Evolutionary conservation across 495 filamentous ascomycete genomes (phyloP), one percentile per base, ranked within the genome.

Genomic region (Astrothelium subdiscretum): DNA sequence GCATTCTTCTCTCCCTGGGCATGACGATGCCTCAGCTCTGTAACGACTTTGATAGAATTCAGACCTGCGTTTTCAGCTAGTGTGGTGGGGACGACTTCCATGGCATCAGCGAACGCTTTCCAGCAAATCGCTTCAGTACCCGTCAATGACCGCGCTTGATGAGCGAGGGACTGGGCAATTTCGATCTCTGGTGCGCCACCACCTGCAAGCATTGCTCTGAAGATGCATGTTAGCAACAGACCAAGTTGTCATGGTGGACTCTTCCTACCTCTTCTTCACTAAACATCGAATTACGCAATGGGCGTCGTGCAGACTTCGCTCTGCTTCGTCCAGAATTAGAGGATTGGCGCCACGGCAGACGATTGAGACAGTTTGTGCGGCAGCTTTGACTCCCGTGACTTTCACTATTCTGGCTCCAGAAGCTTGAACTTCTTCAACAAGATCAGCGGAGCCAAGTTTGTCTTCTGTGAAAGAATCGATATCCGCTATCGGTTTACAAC

Each of bases 381-480:
- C 77, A 15, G 85, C 76, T 75, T 87, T 90, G 52, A 95, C 91
- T 67, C 95, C 95, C 15, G 87, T 92, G 62, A 98, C 82, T 80
- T 96, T 97, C 66, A 97, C 91, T 71, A 92, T 91, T 57, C 91
- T 87, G 57, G 90, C 87, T 59, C 94, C 94, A 22, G 85, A 88
- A 42, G 84, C 81, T 73, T 96, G 89, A 24, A 88, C 83, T 74
- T 98, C 94, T 76, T 98, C 94, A 32, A 97, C 83, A 15, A 98
- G 83, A 65, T 97, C 94, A 32, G 95, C 94, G n/a, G 85, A 86
- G 70, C 92, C 95, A 54, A 98, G 88, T 78, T 97, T 98, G 79
- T 98, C 94, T 76, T 97, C 94, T 42, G 91, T 95, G 81, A 98
- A 98, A 58, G 89, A 94, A 76, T 98, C 94, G 72, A 97, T 90